These are phyloP conservation scores for Wallacemonas sp. DNA, from an alignment of 208 protist species.

Conservation along the genomic window DNA sequence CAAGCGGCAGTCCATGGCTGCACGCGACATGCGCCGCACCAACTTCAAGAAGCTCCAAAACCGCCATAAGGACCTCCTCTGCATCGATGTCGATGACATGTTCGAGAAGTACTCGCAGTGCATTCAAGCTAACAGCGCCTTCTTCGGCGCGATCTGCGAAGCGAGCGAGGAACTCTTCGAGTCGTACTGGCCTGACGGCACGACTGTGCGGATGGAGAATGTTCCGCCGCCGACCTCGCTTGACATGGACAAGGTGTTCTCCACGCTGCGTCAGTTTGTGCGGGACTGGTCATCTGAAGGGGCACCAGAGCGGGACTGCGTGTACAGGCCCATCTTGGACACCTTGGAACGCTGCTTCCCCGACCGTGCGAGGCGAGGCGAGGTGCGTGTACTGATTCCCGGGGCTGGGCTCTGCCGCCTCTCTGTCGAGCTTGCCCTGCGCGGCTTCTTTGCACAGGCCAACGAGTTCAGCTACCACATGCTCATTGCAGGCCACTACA, in stretches of 20 bases:
- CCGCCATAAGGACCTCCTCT: conserved; percentile 65
- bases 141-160: conserved; percentile 86
- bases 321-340: conserved; percentile 89
- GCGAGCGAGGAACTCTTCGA: conserved; percentile 83
- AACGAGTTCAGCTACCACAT: conserved; percentile 98
- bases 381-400: conserved; percentile 83
- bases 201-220: conserved; percentile 57
- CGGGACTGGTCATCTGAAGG: conserved; percentile 95
- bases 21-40: conserved; percentile 66
- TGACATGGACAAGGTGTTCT: conserved; percentile 95
- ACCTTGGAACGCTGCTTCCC: conserved; percentile 81
- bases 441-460: conserved; percentile 93
- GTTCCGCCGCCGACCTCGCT: conserved; percentile 80
- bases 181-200: conserved; percentile 89
- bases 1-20: conserved; percentile 61
- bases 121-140: conserved; percentile 78
- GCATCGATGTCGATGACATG: conserved; percentile 80
- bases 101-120: conserved; percentile 73
- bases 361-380: conserved; percentile 35
- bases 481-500: conserved; percentile 95
- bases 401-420: conserved; percentile 93
- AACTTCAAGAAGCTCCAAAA: conserved; percentile 85
- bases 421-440: conserved; percentile 92
- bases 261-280: conserved; percentile 95
- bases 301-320: conserved; percentile 82